Conservation (phyloP, 2,329 filamentous ascomycete genomes). For the Claviceps fusiformis region DNA sequence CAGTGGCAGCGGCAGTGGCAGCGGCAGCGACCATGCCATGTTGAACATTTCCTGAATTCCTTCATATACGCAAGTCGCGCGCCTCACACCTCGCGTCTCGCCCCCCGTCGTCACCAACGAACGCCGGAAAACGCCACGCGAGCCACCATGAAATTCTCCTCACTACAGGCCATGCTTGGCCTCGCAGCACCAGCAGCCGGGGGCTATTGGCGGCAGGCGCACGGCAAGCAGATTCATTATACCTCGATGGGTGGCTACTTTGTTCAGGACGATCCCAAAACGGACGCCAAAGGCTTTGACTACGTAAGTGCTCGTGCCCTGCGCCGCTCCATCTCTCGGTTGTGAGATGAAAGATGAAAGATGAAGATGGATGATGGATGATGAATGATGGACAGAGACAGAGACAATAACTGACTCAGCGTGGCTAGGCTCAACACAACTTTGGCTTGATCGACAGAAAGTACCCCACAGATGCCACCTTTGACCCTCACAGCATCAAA, state of each 20-base stretch:
- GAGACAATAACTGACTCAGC: not conserved
- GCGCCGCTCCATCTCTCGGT: not conserved
- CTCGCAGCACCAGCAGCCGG: constrained; percentile 15
- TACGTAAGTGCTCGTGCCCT: constrained; percentile 36
- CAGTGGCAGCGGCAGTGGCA: not conserved
- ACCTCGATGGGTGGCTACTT: constrained; percentile 49
- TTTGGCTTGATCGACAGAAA: constrained; percentile 52
- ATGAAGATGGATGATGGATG: too few species aligned
- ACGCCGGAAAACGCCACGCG: not conserved
- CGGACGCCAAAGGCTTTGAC: constrained; percentile 44
- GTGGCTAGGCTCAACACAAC: constrained; percentile 39
- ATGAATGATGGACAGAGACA: too few species aligned
- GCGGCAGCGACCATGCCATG: not conserved
- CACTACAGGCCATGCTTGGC: constrained; percentile 16
- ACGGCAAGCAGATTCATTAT: constrained; percentile 38
- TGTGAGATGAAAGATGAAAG: not conserved
- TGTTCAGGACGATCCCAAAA: constrained; percentile 45
- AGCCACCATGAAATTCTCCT: constrained; percentile 19
- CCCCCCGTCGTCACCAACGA: not conserved
- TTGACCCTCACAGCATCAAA: constrained; percentile 24
- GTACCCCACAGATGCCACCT: constrained; percentile 40
- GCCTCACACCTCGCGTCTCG: not conserved
- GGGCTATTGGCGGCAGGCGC: constrained; percentile 18
- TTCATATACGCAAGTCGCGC: not conserved
- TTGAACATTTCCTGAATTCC: not conserved